phyloP scores from a whole-genome alignment of 2,329 filamentous ascomycete species.

The Bipolaris gigantea region DNA sequence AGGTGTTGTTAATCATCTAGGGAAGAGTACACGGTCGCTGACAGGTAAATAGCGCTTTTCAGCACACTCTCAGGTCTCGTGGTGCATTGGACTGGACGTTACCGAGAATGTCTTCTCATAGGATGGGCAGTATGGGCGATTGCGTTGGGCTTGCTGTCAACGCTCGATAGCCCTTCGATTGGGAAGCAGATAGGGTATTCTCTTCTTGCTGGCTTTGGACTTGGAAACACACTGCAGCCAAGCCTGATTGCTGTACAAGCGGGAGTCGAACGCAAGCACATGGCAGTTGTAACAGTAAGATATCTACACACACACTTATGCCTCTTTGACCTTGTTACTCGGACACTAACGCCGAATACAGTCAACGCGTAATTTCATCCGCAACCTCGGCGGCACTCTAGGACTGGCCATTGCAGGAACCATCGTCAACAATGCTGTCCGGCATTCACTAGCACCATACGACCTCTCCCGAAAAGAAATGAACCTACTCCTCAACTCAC shows the following conservation, averaged over 20 bases:
- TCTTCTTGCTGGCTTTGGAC: constrained; percentile 29
- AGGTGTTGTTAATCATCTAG: neutral
- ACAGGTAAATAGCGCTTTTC: constrained; percentile 15
- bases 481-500: constrained; percentile 20
- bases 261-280: constrained; percentile 53
- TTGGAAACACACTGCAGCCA: constrained; percentile 58
- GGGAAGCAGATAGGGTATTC: constrained; percentile 25
- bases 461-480: constrained; percentile 16
- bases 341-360: neutral
- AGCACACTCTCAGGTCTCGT: constrained; percentile 26
- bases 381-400: constrained; percentile 60
- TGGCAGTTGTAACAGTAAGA: constrained; percentile 60
- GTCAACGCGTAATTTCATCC: constrained; percentile 64
- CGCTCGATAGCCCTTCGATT: constrained; percentile 15
- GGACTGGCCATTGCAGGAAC: constrained; percentile 56
- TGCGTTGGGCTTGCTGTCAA: constrained; percentile 22
- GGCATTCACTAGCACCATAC: constrained; percentile 10
- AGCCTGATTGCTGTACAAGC: constrained; percentile 62
- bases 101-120: constrained; percentile 23
- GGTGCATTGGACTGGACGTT: constrained; percentile 24
- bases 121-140: constrained; percentile 27
- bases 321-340: neutral
- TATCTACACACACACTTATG: neutral
- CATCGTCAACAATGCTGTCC: constrained; percentile 34
- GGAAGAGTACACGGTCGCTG: neutral